A percentile compares a stretch with the other conserved stretches of the same genome.
These are phyloP conservation scores for Cornus suecica DNA, from an alignment of 148 eudicot species.

Conservation along the genomic window DNA sequence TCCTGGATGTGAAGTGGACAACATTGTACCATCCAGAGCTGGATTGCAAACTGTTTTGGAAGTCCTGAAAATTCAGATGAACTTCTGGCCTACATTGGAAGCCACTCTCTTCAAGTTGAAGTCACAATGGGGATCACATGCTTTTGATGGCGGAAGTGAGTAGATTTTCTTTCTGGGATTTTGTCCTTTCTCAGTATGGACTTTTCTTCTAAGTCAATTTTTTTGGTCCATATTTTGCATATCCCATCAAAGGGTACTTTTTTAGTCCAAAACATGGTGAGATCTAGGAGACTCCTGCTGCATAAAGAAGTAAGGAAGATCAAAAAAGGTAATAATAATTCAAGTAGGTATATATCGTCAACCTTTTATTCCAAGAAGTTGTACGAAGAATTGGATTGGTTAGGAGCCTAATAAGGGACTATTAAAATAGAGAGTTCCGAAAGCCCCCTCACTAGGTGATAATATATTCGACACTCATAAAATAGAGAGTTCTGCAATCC, in stretches of 20 bases:
- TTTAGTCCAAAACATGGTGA: not conserved
- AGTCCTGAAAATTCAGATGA: constrained; percentile 67
- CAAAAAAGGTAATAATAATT: not conserved
- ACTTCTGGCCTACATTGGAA: constrained; percentile 66
- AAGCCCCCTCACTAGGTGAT: too few relatives aligned
- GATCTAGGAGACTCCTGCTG: not conserved
- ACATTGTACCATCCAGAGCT: constrained; percentile 51
- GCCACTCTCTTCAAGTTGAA: constrained; percentile 40
- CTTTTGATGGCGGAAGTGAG: constrained; percentile 52
- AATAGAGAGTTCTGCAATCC: not conserved
- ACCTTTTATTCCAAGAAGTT: not conserved
- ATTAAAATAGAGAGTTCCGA: too few relatives aligned
- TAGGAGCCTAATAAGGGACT: not conserved
- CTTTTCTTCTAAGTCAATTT: not conserved
- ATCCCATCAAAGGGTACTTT: not conserved
- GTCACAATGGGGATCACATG: constrained; percentile 57
- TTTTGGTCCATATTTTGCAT: not conserved
- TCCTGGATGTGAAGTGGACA: constrained; percentile 40
- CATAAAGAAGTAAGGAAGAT: not conserved
- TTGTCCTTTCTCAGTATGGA: not conserved
- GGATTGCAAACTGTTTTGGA: constrained; percentile 69
- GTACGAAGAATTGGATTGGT: not conserved
- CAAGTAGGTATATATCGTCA: not conserved
- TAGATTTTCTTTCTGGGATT: constrained; percentile 18
- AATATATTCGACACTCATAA: too few relatives aligned